Evolutionary conservation across 495 filamentous ascomycete species (phyloP).

Genomic region (Hypoxylon lenormandii): DNA sequence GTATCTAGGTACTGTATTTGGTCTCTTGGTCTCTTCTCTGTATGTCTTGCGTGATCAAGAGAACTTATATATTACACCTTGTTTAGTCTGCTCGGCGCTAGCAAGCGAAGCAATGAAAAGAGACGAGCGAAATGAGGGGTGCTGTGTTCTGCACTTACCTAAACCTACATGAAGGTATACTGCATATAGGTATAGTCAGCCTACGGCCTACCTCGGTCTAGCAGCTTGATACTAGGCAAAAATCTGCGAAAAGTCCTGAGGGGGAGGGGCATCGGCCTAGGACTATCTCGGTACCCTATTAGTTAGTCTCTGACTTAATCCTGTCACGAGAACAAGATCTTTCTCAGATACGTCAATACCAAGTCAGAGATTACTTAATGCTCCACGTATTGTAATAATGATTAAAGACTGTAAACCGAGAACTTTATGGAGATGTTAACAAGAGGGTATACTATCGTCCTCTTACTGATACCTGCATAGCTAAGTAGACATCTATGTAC

Average conservation of each 20-base stretch:
- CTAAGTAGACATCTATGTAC: too few species aligned
- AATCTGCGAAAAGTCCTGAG: slow-evolving; percentile 10
- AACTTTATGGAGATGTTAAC: neutral
- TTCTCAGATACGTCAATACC: slow-evolving; percentile 4
- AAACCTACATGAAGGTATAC: too few species aligned
- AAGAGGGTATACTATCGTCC: neutral
- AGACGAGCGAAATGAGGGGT: too few species aligned
- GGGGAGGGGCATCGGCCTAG: slow-evolving; percentile 14
- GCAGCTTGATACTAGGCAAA: neutral
- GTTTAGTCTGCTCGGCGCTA: too few species aligned
- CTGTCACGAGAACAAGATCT: slow-evolving; percentile 26
- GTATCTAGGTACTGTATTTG: too few species aligned
- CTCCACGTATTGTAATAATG: neutral
- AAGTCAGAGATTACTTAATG: slow-evolving; percentile 9
- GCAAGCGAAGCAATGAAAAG: too few species aligned
- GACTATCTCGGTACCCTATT: slow-evolving; percentile 12
- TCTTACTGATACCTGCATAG: too few species aligned
- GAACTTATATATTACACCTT: too few species aligned
- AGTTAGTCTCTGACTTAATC: slow-evolving; percentile 8
- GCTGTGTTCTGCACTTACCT: too few species aligned
- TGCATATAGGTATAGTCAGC: neutral
- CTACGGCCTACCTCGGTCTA: neutral
- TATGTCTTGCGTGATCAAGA: neutral
- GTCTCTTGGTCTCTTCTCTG: neutral
- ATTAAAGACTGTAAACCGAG: neutral